phyloP scores from a whole-genome alignment of 1,284 basidiomycete species.

The Golubevia pallescens region DNA sequence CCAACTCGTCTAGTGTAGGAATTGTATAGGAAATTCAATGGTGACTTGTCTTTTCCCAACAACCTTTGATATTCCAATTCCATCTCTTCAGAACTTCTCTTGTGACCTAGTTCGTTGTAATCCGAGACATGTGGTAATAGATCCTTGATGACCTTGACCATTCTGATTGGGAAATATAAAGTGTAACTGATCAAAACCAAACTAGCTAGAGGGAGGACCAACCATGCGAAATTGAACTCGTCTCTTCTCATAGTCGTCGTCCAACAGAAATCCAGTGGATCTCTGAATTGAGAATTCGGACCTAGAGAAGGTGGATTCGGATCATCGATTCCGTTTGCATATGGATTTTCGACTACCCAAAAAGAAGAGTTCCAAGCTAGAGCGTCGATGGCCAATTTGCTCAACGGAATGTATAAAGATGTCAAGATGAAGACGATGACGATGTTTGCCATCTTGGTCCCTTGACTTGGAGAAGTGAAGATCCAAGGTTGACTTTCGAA shows the following conservation, averaged over 20 bases:
- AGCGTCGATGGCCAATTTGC: slow-evolving; percentile 49
- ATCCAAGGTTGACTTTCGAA: slow-evolving; percentile 46
- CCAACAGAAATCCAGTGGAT: slow-evolving; percentile 78
- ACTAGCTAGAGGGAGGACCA: slow-evolving; percentile 71
- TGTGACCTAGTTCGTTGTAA: slow-evolving; percentile 76
- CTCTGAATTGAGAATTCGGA: slow-evolving; percentile 70
- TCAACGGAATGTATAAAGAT: slow-evolving; percentile 47
- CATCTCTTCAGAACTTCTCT: slow-evolving; percentile 69
- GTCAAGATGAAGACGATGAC: slow-evolving; percentile 42
- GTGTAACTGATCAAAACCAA: slow-evolving; percentile 72
- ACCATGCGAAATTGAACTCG: slow-evolving; percentile 75
- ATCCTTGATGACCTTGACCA: slow-evolving; percentile 70
- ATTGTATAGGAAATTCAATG: slow-evolving; percentile 76
- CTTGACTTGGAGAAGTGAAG: slow-evolving; percentile 19
- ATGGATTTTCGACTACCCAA: slow-evolving; percentile 69
- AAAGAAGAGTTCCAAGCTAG: slow-evolving; percentile 51
- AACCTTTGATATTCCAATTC: slow-evolving; percentile 77
- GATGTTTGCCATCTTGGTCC: slow-evolving; percentile 42
- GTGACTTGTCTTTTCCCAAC: slow-evolving; percentile 73
- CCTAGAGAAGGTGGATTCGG: slow-evolving; percentile 69
- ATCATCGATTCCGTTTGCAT: slow-evolving; percentile 69
- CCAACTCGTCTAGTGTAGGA: slow-evolving; percentile 66
- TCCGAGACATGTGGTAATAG: slow-evolving; percentile 74
- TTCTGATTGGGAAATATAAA: slow-evolving; percentile 75
- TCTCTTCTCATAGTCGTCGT: slow-evolving; percentile 72